Evolutionary conservation across 306 rosid genomes (phyloP).

Genomic region (Castanospermum australe): DNA sequence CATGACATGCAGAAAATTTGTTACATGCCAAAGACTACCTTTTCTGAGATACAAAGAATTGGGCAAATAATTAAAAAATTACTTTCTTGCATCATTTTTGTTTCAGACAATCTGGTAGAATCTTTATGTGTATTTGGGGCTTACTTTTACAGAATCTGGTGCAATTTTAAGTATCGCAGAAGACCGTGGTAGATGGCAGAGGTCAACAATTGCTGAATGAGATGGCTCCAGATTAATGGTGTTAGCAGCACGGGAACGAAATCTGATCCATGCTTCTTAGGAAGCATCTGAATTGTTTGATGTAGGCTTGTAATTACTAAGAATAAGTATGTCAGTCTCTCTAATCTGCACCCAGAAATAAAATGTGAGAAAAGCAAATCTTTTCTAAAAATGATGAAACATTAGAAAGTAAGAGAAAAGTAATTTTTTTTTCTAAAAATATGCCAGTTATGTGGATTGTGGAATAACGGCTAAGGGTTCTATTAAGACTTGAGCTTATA

Average conservation of each 20-base stretch:
- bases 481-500: neutral
- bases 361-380: constrained; percentile 5
- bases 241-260: constrained; percentile 9
- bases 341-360: constrained; percentile 39
- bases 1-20: constrained; percentile 25
- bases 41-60: constrained; percentile 34
- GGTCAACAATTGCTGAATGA: constrained; percentile 23
- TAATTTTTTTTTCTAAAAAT: too few species aligned
- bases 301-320: constrained; percentile 10
- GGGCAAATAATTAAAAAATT: constrained; percentile 20
- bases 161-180: constrained; percentile 24
- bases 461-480: neutral
- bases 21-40: constrained; percentile 36
- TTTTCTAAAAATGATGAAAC: neutral
- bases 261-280: constrained; percentile 18
- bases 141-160: constrained; percentile 30
- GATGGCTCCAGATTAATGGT: constrained; percentile 12
- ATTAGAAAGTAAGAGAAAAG: constrained; percentile 5
- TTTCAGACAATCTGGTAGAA: constrained; percentile 24
- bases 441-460: too few species aligned
- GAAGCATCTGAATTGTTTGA: constrained; percentile 8
- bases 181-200: neutral
- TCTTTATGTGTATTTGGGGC: constrained; percentile 7
- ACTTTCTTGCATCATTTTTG: constrained; percentile 16
- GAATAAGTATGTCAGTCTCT: constrained; percentile 18